Evolutionary conservation across 78 protist species (phyloP).

Genomic region (Bodo saltans): DNA sequence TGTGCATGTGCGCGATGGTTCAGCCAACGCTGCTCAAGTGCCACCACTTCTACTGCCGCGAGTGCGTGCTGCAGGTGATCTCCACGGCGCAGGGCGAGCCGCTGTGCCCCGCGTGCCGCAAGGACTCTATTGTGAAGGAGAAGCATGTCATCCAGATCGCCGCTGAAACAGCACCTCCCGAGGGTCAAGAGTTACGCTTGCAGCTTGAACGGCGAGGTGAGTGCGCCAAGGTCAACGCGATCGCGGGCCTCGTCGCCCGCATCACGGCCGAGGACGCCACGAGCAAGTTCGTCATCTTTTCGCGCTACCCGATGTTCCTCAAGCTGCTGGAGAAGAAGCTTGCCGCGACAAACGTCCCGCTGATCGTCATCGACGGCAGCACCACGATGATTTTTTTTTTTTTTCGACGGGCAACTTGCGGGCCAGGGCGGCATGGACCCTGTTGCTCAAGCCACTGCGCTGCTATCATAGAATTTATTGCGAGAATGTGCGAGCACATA

Average conservation of each 20-base stretch:
- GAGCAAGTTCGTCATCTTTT: not conserved
- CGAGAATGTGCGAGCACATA: no score
- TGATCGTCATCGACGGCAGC: not conserved
- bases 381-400: no score
- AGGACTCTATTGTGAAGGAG: not conserved
- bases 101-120: not conserved
- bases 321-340: no score
- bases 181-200: no score
- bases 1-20: not conserved
- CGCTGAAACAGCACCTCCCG: not conserved
- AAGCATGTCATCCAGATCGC: not conserved
- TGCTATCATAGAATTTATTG: no score
- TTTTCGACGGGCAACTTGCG: no score
- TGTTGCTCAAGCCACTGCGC: no score
- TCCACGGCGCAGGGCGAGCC: not conserved
- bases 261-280: not conserved
- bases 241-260: not conserved
- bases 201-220: not conserved
- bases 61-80: not conserved
- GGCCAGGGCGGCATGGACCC: no score
- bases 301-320: no score
- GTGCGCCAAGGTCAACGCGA: not conserved
- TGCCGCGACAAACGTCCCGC: no score
- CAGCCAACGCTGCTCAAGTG: not conserved
- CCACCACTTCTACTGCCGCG: not conserved